Percentiles rank a stretch among this genome's conserved stretches.
Conservation (phyloP, 768 basidiomycete species). For the Macrolepiota fuliginosa region DNA sequence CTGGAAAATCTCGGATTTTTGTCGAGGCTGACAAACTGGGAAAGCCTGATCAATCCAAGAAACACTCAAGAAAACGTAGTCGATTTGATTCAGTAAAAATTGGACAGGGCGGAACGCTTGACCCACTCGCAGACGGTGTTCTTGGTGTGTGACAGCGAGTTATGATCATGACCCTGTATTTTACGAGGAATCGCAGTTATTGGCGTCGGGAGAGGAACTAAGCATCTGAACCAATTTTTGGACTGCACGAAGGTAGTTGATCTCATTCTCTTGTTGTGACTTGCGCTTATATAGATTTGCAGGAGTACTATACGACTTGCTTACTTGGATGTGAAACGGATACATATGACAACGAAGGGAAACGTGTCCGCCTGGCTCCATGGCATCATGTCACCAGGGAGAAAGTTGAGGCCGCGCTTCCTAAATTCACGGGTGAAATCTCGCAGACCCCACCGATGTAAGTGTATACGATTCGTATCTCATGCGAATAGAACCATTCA, state of each 20-base stretch:
- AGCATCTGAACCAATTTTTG: conserved; percentile 78
- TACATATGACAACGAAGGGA: conserved; percentile 89
- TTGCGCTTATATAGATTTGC: background rate
- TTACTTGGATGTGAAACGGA: conserved; percentile 94
- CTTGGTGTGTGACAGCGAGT: conserved; percentile 54
- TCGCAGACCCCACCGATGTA: conserved; percentile 92
- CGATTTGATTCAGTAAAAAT: conserved; percentile 60
- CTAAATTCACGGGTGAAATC: conserved; percentile 82
- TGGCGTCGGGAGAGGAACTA: conserved; percentile 88
- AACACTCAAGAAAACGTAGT: conserved; percentile 41
- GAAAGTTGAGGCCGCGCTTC: conserved; percentile 64
- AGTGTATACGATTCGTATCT: conserved; percentile 20
- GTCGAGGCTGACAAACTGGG: conserved; percentile 57
- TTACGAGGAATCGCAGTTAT: conserved; percentile 54
- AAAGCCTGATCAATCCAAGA: conserved; percentile 36
- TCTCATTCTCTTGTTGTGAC: background rate
- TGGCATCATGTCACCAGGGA: conserved; percentile 85
- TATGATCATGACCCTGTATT: background rate
- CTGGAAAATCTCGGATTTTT: conserved; percentile 77
- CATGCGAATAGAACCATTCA: conserved; percentile 8
- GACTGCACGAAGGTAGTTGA: conserved; percentile 77
- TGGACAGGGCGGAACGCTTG: conserved; percentile 93
- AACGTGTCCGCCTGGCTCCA: conserved; percentile 69
- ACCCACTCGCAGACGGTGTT: conserved; percentile 95
- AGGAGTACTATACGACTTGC: conserved; percentile 93